A percentile compares a stretch with the other conserved stretches of the same genome.
Conservation (phyloP, 768 basidiomycete genomes). For the Macrolepiota fuliginosa region DNA sequence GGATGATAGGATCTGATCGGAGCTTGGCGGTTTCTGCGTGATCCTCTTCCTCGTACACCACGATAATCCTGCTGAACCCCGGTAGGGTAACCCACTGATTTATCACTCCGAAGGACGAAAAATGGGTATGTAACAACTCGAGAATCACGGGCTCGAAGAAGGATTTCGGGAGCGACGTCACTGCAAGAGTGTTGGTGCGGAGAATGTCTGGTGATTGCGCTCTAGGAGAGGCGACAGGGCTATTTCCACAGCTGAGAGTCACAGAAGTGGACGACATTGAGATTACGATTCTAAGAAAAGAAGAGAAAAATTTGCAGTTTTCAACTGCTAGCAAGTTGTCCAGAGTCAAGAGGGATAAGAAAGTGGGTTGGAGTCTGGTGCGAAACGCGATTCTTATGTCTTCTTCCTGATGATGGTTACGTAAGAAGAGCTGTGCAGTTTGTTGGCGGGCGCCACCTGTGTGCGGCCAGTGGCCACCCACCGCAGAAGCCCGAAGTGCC, state of each 20-base stretch:
- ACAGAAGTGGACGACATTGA: constrained; percentile 10
- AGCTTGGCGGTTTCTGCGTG: constrained; percentile 67
- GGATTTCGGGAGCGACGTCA: constrained; percentile 71
- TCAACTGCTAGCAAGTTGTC: not conserved
- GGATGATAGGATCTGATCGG: constrained; percentile 59
- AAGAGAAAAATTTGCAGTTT: not conserved
- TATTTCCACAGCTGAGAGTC: constrained; percentile 11
- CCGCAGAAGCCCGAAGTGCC: not conserved
- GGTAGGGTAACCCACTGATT: constrained; percentile 88
- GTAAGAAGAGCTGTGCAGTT: constrained; percentile 7
- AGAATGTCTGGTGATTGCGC: constrained; percentile 19
- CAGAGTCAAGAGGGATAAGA: not conserved
- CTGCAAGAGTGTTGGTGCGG: constrained; percentile 79
- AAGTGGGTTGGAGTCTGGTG: not conserved
- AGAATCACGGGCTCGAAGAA: constrained; percentile 78
- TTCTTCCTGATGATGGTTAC: not conserved
- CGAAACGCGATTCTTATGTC: not conserved
- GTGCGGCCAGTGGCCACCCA: not conserved
- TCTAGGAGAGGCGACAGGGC: constrained; percentile 17
- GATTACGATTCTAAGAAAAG: not conserved
- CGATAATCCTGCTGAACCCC: constrained; percentile 76
- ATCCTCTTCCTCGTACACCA: constrained; percentile 69
- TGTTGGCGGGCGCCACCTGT: not conserved
- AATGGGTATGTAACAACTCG: constrained; percentile 66
- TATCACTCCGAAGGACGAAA: constrained; percentile 75